Percentiles rank a stretch among this genome's conserved stretches.
phyloP scores from a whole-genome alignment of 768 basidiomycete genomes.

The Termitomyces sp. region DNA sequence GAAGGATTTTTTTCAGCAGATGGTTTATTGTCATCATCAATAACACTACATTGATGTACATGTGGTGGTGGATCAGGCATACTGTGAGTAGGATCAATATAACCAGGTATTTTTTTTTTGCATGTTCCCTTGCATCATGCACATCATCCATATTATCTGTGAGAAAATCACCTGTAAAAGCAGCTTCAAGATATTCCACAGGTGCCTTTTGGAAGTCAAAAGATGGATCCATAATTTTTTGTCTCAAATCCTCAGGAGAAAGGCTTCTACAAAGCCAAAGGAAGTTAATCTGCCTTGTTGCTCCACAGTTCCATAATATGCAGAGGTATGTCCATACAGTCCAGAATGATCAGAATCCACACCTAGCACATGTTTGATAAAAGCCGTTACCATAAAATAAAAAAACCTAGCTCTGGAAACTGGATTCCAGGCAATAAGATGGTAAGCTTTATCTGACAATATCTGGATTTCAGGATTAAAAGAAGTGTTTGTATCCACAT shows the following conservation, averaged over 20 bases:
- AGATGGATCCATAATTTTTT: neutral
- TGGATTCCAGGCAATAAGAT: constrained; percentile 19
- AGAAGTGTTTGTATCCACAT: constrained; percentile 20
- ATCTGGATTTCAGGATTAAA: constrained; percentile 1
- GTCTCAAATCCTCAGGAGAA: neutral
- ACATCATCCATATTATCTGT: neutral
- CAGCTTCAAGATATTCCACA: neutral
- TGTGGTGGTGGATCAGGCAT: constrained; percentile 19
- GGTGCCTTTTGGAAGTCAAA: neutral
- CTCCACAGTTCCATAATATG: constrained; percentile 30
- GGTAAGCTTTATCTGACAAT: neutral
- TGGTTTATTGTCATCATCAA: no score
- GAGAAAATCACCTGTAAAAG: neutral
- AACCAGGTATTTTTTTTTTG: neutral
- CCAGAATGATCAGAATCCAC: constrained; percentile 14
- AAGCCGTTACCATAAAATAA: constrained; percentile 22
- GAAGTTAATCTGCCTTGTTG: constrained; percentile 21
- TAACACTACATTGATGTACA: no score
- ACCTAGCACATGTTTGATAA: constrained; percentile 24
- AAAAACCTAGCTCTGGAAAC: constrained; percentile 31
- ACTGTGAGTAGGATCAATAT: constrained; percentile 15
- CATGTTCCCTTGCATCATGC: no score
- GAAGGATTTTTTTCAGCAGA: no score
- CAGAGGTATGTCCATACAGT: no score
- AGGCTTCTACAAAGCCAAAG: no score